These are phyloP conservation scores for Cynara cardunculus DNA, from an alignment of 129 eudicot species.

Conservation along the genomic window DNA sequence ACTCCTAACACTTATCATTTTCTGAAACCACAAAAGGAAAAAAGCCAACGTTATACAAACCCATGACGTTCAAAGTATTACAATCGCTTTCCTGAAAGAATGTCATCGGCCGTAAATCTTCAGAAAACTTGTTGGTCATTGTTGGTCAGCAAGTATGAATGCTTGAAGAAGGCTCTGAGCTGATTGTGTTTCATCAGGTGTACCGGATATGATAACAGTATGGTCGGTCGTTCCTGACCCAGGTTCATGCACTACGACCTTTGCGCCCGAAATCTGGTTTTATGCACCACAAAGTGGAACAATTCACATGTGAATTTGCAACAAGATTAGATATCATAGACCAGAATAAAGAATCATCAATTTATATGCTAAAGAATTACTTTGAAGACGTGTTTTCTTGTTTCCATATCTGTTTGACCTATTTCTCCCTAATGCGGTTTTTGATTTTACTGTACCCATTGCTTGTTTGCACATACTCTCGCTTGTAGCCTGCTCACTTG, in stretches of 20 bases:
- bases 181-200: slow-evolving; percentile 65
- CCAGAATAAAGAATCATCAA: neutral
- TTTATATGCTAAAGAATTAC: neutral
- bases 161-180: slow-evolving; percentile 93
- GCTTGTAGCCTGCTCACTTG: too few species aligned
- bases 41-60: neutral
- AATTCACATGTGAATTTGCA: neutral
- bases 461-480: too few species aligned
- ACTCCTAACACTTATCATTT: neutral
- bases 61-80: neutral
- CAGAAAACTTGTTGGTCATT: slow-evolving; percentile 24
- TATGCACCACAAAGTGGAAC: neutral
- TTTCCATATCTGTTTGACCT: too few species aligned
- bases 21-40: neutral
- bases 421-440: too few species aligned
- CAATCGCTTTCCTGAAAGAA: neutral
- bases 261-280: slow-evolving; percentile 83
- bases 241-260: slow-evolving; percentile 49
- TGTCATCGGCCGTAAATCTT: neutral
- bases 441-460: too few species aligned
- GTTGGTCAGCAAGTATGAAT: slow-evolving; percentile 57
- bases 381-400: too few species aligned
- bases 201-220: slow-evolving; percentile 61
- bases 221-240: slow-evolving; percentile 44
- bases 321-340: slow-evolving; percentile 4